Conservation (phyloP, 177 flowering plant genomes). For the Tripterygium wilfordii region DNA sequence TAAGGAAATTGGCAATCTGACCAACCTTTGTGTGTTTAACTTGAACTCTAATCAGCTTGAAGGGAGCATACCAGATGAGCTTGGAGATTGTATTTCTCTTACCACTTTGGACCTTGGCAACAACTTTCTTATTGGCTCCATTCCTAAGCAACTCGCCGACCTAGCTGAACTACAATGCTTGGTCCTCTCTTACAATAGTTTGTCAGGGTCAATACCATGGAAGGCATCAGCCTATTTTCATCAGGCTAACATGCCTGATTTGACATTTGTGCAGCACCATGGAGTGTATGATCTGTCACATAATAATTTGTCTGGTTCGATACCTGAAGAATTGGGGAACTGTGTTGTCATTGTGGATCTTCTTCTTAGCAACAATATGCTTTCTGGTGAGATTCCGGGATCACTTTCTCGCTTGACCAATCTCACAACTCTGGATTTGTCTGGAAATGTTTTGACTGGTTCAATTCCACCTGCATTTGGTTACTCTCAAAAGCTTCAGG, state of each 20-base stretch:
- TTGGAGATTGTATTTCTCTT: slow-evolving; percentile 42
- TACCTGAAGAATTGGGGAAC: slow-evolving; percentile 62
- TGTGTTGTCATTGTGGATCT: slow-evolving; percentile 60
- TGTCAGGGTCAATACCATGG: slow-evolving; percentile 60
- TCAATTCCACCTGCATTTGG: slow-evolving; percentile 47
- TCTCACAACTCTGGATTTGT: slow-evolving; percentile 64
- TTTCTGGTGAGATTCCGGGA: slow-evolving; percentile 58
- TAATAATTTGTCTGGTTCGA: slow-evolving; percentile 51
- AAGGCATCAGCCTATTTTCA: slow-evolving; percentile 43
- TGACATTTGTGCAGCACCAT: slow-evolving; percentile 66
- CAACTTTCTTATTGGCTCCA: slow-evolving; percentile 44
- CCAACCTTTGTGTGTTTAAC: slow-evolving; percentile 48
- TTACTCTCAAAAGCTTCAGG: slow-evolving; percentile 45
- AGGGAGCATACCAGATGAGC: slow-evolving; percentile 53
- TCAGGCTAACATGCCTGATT: slow-evolving; percentile 53
- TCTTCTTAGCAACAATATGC: slow-evolving; percentile 50
- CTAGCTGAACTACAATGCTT: slow-evolving; percentile 59
- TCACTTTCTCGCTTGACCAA: slow-evolving; percentile 48
- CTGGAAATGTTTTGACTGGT: slow-evolving; percentile 51
- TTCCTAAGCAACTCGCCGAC: slow-evolving; percentile 36
- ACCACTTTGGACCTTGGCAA: slow-evolving; percentile 68
- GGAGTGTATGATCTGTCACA: slow-evolving; percentile 71
- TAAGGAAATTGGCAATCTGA: slow-evolving; percentile 54
- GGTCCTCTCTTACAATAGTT: slow-evolving; percentile 65
- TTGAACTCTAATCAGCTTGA: slow-evolving; percentile 52